These are phyloP conservation scores for Penicillium sp. DNA, from an alignment of 2,329 filamentous ascomycete genomes.

Conservation along the genomic window DNA sequence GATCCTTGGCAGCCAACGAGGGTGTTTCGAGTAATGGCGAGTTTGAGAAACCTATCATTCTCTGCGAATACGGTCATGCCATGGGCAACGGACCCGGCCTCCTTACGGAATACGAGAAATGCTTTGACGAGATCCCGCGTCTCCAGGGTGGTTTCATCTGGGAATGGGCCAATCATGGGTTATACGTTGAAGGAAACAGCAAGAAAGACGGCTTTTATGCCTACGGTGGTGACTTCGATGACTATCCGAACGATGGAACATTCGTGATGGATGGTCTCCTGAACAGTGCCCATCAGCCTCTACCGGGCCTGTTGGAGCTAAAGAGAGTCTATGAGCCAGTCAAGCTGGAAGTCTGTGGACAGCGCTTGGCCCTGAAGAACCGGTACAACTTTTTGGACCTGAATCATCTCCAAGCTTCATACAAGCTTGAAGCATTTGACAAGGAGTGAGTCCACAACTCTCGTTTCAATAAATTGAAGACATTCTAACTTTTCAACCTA, in stretches of 20 bases:
- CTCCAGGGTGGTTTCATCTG: conserved; percentile 68
- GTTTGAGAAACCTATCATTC: conserved; percentile 43
- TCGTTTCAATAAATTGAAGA: neutral
- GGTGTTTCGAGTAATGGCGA: conserved; percentile 39
- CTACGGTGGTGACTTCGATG: conserved; percentile 62
- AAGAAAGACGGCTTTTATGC: conserved; percentile 51
- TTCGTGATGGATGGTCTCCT: conserved; percentile 63
- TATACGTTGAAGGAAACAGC: conserved; percentile 41
- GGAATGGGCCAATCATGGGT: conserved; percentile 66
- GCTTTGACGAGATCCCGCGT: conserved; percentile 60
- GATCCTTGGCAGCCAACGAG: conserved; percentile 46
- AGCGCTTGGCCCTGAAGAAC: conserved; percentile 35
- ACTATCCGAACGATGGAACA: conserved; percentile 58
- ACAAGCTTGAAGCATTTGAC: conserved; percentile 10
- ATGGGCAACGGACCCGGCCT: conserved; percentile 75
- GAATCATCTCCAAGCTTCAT: conserved; percentile 38
- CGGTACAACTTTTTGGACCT: conserved; percentile 51
- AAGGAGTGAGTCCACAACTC: neutral
- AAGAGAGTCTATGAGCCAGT: conserved; percentile 60
- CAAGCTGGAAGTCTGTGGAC: conserved; percentile 7
- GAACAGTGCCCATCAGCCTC: conserved; percentile 54
- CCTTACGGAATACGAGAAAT: conserved; percentile 66
- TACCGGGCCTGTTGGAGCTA: conserved; percentile 55
- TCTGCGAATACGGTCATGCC: conserved; percentile 59
- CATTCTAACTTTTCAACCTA: neutral